A percentile compares a stretch with the other conserved stretches of the same genome.
phyloP scores from a whole-genome alignment of 306 rosid genomes.

The Cicer pinnatifidum region DNA sequence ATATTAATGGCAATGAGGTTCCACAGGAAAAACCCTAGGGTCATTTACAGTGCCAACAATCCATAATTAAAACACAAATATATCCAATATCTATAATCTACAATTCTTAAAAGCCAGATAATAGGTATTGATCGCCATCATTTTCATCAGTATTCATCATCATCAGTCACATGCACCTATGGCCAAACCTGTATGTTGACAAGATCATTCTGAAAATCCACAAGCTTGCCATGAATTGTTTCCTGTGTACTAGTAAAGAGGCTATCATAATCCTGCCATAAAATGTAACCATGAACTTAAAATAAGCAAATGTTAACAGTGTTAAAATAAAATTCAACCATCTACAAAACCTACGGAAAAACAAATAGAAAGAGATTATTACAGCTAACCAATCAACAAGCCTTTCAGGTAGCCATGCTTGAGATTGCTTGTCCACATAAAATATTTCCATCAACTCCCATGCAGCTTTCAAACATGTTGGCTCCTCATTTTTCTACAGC shows the following conservation, averaged over 20 bases:
- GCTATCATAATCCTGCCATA: slow-evolving; percentile 77
- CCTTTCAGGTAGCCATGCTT: slow-evolving; percentile 85
- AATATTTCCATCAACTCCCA: slow-evolving; percentile 95
- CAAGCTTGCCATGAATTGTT: slow-evolving; percentile 74
- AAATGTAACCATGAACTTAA: slow-evolving; percentile 41
- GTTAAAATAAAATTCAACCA: slow-evolving; percentile 28
- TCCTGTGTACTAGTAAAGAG: slow-evolving; percentile 73
- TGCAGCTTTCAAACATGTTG: slow-evolving; percentile 84
- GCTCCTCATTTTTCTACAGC: slow-evolving; percentile 71
- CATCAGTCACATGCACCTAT: slow-evolving; percentile 30
- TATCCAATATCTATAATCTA: slow-evolving; percentile 17
- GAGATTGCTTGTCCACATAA: slow-evolving; percentile 87
- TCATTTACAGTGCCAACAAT: background rate
- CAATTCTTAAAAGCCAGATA: slow-evolving; percentile 8
- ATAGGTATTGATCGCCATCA: slow-evolving; percentile 3
- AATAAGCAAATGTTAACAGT: slow-evolving; percentile 19
- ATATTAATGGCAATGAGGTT: background rate
- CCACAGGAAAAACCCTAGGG: too few relatives aligned
- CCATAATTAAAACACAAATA: background rate
- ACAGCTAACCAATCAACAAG: slow-evolving; percentile 98
- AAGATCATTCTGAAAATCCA: slow-evolving; percentile 69
- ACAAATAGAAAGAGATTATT: slow-evolving; percentile 54
- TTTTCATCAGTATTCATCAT: background rate
- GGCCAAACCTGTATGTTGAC: slow-evolving; percentile 70
- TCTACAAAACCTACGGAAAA: slow-evolving; percentile 28